Base-by-base conservation (phyloP, 176 grass and related monocot genomes). In the Phoenix roebelenii region DNA sequence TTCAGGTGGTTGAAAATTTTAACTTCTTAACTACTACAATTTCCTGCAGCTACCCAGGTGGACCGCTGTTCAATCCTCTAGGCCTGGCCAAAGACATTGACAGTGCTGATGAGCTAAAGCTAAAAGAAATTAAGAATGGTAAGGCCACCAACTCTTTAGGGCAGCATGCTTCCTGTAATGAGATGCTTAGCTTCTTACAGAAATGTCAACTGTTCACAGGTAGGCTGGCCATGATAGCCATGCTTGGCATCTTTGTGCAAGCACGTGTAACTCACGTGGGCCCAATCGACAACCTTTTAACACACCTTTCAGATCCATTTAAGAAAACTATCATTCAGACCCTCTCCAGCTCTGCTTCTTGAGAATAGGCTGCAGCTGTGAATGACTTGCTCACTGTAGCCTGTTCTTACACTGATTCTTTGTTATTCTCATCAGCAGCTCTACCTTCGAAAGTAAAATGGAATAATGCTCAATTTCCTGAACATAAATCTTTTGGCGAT, bases 71-170 rank as follows among this genome's bases (percentile, higher is more conserved):
- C 50, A 77, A 96, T 64, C 91, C 91, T 61, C 58, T 90, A 25
- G 91, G 91, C 4, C 65, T 96, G 0, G 75, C 65, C 18, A 96
- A 66, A 54, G 91, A 96, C 72, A 90, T 87, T 61, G 80, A 90
- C 52, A 87, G 75, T 75, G 83, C 77, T n/a, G 32, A 78, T 18
- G 86, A 95, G 58, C 50, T 72, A 60, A 95, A 87, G 72, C 54
- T 95, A 35, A 95, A 95, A 72, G 91, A 95, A 82, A 95, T 95
- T 61, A 95, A 96, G 80, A 96, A 96, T 16, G 91, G 91, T 87
- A 87, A 6, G 1, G 64, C 64, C 50, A 17, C 0, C 48, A 23
- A 49, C 12, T 50, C 18, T 44, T 44, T 7, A 44, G 9, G 2
- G 59, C 14, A 59, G 0, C 51, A 25, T 75, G 20, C 4, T 63